Evolutionary conservation across 345 rosid genomes (phyloP), one percentile per base, ranked within the genome.

Genomic region (Psidium friedrichsthalianum): DNA sequence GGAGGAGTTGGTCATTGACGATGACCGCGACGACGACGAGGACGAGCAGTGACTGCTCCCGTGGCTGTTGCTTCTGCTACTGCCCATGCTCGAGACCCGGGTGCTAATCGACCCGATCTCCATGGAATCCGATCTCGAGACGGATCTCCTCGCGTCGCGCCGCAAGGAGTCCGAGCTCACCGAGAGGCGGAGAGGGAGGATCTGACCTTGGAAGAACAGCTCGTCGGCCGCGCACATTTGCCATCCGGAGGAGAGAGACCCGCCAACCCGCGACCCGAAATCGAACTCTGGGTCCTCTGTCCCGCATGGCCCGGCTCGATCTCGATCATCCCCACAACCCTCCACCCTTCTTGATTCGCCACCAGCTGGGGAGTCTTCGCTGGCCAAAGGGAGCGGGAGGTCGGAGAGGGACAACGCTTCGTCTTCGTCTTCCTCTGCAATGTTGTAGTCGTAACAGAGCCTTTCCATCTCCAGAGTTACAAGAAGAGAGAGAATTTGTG

Each of bases 171-270:
- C 84, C 8, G 81, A 58, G 85, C 83, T 51, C 64, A 81, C 36
- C 20, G 84, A 87, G 83, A 27, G 84, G 81, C 84, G 84, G 8
- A 78, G 86, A 47, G 88, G 88, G 84, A 87, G 86, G 81, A 87
- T 84, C 52, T 58, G 86, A 8, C 88, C 88, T 51, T 87, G 84
- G 86, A 59, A 87, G 84, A 87, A 87, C 80, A 87, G 86, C 83
- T 87, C 86, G 32, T 87, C 88, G 11, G 88, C 88, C 47, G 88
- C 84, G 59, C 88, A 84, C 88, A 87, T 87, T 7, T 61, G 83
- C 57, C 74, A 40, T 24, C 78, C 83, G 27, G 76, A 21, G 32
- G 74, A 83, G 25, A 36, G 21, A 0, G 74, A 25, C 57, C 56
- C 27, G 83, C 40, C 22, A 51, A 52, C 85, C 88, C 85, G 24